Evolutionary conservation across 2,329 filamentous ascomycete species (phyloP).

Genomic region (Venturia nashicola): DNA sequence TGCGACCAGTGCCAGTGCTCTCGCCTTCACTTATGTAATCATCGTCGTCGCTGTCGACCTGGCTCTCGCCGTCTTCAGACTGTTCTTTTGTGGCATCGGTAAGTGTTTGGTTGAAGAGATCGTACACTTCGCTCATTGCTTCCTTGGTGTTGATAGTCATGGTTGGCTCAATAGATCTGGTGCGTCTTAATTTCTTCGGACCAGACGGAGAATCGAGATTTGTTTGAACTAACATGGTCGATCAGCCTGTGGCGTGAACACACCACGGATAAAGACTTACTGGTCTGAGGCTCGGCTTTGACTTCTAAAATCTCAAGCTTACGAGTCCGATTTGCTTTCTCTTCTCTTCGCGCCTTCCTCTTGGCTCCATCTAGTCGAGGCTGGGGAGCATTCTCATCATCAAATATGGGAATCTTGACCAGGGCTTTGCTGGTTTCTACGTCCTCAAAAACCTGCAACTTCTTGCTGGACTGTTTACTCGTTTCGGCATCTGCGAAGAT

Average conservation of each 20-base stretch:
- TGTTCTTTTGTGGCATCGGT: conserved; percentile 45
- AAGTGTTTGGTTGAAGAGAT: conserved; percentile 85
- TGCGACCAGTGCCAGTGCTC: conserved; percentile 66
- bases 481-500: not conserved
- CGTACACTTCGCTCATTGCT: conserved; percentile 94
- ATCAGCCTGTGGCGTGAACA: conserved; percentile 3
- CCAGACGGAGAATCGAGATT: conserved; percentile 82
- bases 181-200: conserved; percentile 67
- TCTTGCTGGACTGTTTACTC: not conserved
- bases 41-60: conserved; percentile 43
- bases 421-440: not conserved
- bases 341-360: conserved; percentile 35
- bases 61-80: conserved; percentile 44
- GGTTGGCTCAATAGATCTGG: conserved; percentile 69
- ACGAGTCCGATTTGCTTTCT: conserved; percentile 36
- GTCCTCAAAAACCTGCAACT: conserved; percentile 3
- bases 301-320: conserved; percentile 68
- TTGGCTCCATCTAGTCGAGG: conserved; percentile 40
- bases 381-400: conserved; percentile 15
- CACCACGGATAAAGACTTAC: conserved; percentile 38
- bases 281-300: conserved; percentile 79
- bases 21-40: conserved; percentile 79
- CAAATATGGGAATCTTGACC: conserved; percentile 7
- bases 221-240: conserved; percentile 59
- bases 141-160: conserved; percentile 96